Evolutionary conservation across 2,329 filamentous ascomycete species (phyloP), one percentile per base, ranked within the genome.

Genomic region (Arthrobotrys sinensis): DNA sequence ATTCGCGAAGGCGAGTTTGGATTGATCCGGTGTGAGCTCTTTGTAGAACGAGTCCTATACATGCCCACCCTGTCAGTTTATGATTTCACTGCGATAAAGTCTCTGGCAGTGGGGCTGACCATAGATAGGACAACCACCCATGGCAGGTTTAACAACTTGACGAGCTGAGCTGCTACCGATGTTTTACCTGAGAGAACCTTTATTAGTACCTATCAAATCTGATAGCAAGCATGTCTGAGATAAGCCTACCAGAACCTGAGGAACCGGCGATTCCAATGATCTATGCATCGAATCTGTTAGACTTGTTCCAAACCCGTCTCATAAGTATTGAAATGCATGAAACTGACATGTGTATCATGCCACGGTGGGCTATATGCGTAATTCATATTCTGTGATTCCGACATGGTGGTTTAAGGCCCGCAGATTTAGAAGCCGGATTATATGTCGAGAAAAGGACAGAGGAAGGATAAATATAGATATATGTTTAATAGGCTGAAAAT

Each of bases 41-140:
- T 97, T 98, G 86, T 99, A 99, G 85, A 97, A 99, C 11, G 95
- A 97, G 85, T 99, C 96, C 93, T 97, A 82, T 79, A 70, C 43
- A 36, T 36, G 8, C 2, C 16, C n/a, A 45, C 8, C 12, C 14
- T 19, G 14, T 82, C 45, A 24, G n/a, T 52, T 8, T 36, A 45
- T 5, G 21, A 46, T 19, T 36, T 5, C 62, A 28, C 4, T 4
- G 4, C 4, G 24, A 28, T 2, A 28, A 28, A 28, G 24, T 28
- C n/a, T 28, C 24, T 28, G 24, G 46, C 46, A 28, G 43, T 45
- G n/a, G 8, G 7, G 14, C 86, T 83, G 88, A 95, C 93, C 91
- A 99, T 98, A 48, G 94, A 97, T 82, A 99, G 85, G 85, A 99
- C 97, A 62, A 97, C 94, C 79, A 99, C 96, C 95, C 96, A 99